Percentiles rank a stretch among this genome's conserved stretches.
These are phyloP conservation scores for Acidomyces sp. DNA, from an alignment of 495 filamentous ascomycete species.

Conservation along the genomic window DNA sequence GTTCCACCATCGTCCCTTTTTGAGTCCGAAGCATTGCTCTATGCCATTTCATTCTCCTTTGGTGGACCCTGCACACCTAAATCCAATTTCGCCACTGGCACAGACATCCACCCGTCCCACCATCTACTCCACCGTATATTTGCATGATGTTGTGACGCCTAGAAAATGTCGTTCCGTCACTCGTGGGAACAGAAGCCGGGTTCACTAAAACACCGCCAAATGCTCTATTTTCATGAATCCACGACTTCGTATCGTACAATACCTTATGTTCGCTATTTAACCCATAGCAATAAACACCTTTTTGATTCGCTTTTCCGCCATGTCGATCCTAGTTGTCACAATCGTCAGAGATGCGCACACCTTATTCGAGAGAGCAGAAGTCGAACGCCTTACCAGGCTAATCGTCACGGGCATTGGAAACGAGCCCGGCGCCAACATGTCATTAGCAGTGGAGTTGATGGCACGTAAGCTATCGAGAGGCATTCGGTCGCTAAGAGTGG, in stretches of 20 bases:
- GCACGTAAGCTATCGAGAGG: conserved; percentile 14
- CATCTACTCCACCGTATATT: conserved; percentile 7
- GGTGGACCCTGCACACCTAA: not conserved
- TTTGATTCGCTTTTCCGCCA: conserved; percentile 40
- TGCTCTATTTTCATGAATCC: conserved; percentile 45
- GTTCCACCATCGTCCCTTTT: too few species aligned
- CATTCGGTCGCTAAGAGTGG: not conserved
- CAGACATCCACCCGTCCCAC: conserved; percentile 6
- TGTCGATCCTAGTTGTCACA: too few species aligned
- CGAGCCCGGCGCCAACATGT: conserved; percentile 50
- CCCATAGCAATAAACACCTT: conserved; percentile 59
- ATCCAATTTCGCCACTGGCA: conserved; percentile 10
- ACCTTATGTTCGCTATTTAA: conserved; percentile 43
- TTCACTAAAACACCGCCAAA: conserved; percentile 51
- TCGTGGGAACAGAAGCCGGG: conserved; percentile 38
- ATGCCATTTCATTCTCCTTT: too few species aligned
- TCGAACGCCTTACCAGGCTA: too few species aligned
- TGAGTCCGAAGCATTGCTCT: too few species aligned
- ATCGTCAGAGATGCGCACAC: too few species aligned
- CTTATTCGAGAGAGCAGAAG: too few species aligned
- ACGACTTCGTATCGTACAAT: conserved; percentile 35
- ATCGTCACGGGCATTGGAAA: conserved; percentile 82
- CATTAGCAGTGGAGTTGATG: conserved; percentile 36
- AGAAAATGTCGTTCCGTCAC: conserved; percentile 16
- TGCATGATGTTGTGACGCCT: not conserved